Percentiles rank a stretch among this genome's conserved stretches.
These are phyloP conservation scores for Botrytis fabae DNA, from an alignment of 2,329 filamentous ascomycete genomes.

Conservation along the genomic window DNA sequence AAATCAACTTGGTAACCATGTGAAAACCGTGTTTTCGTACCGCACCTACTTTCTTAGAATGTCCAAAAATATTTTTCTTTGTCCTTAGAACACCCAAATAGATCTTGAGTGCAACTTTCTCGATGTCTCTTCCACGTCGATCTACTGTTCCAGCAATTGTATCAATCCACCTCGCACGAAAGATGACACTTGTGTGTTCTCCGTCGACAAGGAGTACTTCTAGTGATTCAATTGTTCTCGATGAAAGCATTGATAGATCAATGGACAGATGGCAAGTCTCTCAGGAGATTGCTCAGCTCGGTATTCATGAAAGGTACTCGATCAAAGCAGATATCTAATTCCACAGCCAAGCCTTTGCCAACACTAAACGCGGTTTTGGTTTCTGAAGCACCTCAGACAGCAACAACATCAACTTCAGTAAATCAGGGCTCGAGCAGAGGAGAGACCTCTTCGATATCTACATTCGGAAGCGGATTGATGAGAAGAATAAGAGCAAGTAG, in stretches of 20 bases:
- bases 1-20: background rate
- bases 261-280: conserved; percentile 4
- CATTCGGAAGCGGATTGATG: background rate
- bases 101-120: background rate
- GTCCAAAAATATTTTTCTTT: background rate
- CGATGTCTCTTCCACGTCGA: background rate
- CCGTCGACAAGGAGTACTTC: background rate
- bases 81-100: background rate
- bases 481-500: conserved; percentile 3
- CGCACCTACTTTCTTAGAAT: background rate
- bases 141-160: background rate
- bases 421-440: background rate
- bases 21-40: background rate
- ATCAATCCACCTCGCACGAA: background rate
- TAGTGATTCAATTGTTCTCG: background rate
- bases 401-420: background rate
- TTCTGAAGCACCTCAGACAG: background rate
- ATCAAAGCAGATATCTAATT: background rate
- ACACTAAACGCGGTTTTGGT: background rate
- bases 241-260: conserved; percentile 1
- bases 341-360: background rate
- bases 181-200: background rate
- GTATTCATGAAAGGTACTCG: background rate
- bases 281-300: background rate
- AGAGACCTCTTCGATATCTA: background rate